Evolutionary conservation across 2,329 filamentous ascomycete genomes (phyloP), one percentile per base, ranked within the genome.

Genomic region (Macroventuria anomochaeta): DNA sequence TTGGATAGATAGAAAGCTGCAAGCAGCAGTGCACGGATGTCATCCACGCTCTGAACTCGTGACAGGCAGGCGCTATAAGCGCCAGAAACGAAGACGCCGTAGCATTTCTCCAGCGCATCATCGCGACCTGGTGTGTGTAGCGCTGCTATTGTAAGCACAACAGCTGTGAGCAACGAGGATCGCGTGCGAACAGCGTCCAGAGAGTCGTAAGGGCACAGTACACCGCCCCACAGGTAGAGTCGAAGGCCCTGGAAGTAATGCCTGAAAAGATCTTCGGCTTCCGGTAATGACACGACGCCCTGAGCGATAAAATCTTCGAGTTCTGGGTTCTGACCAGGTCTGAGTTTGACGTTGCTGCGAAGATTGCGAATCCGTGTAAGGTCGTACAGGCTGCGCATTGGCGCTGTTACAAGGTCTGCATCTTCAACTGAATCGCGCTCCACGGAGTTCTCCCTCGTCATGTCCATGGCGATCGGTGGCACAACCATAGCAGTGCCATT

Each of bases 1-100:
- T 75, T 74, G 10, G 74, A 71, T 0, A 77, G 65, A 49, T 75
- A 77, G 58, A 77, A 76, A 2, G 75, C 72, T 11, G 72, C 75
- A 25, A 78, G 68, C 40, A 71, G 70, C 17, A 76, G 54, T 6
- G 72, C 76, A 3, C 75, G 72, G 13, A 77, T 68, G 18, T 75
- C 68, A 34, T 76, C 74, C 6, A 76, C 63, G 32, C 68, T 74
- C 29, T 75, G 66, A n/a, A 69, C 67, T 6, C 70, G 57, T 4
- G 73, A 67, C 7, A 75, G 63, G 51, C 70, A 69, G n/a, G 69
- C 64, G 33, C 62, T 67, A 33, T 72, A 73, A 2, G 69, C 63
- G 3, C 73, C 59, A 8, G 68, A 64, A 1, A 72, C 68, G 31
- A 73, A 73, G 29, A 69, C 61, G 49, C 63, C 62, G 52, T 73